These are phyloP conservation scores for Termitomyces sp. DNA, from an alignment of 768 basidiomycete genomes.

Conservation along the genomic window DNA sequence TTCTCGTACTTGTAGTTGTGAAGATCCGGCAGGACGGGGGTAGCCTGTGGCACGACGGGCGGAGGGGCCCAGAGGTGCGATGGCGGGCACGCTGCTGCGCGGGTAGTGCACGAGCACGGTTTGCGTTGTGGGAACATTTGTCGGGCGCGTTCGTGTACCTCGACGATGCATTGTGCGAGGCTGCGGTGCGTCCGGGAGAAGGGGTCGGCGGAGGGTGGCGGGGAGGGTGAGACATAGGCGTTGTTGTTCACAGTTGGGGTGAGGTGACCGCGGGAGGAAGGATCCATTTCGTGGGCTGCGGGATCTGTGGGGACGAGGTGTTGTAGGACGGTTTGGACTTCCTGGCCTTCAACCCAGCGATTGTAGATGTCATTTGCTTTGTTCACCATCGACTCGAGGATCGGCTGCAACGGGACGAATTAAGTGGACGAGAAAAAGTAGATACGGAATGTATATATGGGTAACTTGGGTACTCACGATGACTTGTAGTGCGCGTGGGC, in stretches of 20 bases:
- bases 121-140: conserved; percentile 38
- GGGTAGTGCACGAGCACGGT: conserved; percentile 34
- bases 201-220: conserved; percentile 25
- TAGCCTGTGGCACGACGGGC: conserved; percentile 24
- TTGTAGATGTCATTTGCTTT: conserved; percentile 46
- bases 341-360: conserved; percentile 41
- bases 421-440: background rate
- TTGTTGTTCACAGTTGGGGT: conserved; percentile 7
- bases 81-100: conserved; percentile 26
- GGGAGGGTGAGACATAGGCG: conserved; percentile 16
- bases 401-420: conserved; percentile 26
- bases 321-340: conserved; percentile 37
- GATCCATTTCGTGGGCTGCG: conserved; percentile 15
- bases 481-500: conserved; percentile 41
- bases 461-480: conserved; percentile 27
- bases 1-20: conserved; percentile 23
- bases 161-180: conserved; percentile 41
- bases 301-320: conserved; percentile 17
- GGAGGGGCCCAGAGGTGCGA: conserved; percentile 43
- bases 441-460: conserved; percentile 3
- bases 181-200: conserved; percentile 36
- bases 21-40: conserved; percentile 36
- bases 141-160: conserved; percentile 40
- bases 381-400: conserved; percentile 44
- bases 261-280: conserved; percentile 6